phyloP scores from a whole-genome alignment of 2,329 filamentous ascomycete species.

The Curvularia sp. region DNA sequence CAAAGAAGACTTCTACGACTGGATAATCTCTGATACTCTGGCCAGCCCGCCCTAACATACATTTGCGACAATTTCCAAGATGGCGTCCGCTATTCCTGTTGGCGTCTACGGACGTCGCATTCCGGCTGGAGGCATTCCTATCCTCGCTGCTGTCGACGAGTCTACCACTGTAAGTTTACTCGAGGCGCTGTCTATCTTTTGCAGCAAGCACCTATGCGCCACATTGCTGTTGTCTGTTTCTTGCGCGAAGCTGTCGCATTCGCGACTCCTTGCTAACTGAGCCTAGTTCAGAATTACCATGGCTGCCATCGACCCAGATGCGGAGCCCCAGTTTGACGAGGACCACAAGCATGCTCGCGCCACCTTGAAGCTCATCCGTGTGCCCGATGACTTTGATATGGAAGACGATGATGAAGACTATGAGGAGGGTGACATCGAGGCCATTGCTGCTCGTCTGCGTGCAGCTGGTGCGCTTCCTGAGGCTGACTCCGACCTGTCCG shows the following conservation, averaged over 20 bases:
- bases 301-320: conserved; percentile 94
- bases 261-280: conserved; percentile 25
- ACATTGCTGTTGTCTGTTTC: not conserved
- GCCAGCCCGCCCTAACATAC: conserved; percentile 1
- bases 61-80: conserved; percentile 34
- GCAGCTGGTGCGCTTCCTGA: conserved; percentile 47
- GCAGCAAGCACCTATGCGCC: not conserved
- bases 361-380: conserved; percentile 89
- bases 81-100: conserved; percentile 61
- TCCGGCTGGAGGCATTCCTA: conserved; percentile 80
- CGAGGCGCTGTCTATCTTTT: not conserved
- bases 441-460: conserved; percentile 48
- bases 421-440: conserved; percentile 54
- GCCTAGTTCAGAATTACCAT: conserved; percentile 93
- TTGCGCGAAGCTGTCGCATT: conserved; percentile 13
- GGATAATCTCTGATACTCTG: not conserved
- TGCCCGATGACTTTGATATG: conserved; percentile 63
- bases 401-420: conserved; percentile 60
- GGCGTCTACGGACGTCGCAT: conserved; percentile 93
- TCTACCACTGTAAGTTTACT: conserved; percentile 77
- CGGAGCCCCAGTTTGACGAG: conserved; percentile 60
- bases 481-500: conserved; percentile 48
- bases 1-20: conserved; percentile 6
- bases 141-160: conserved; percentile 76
- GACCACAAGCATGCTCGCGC: conserved; percentile 68